phyloP scores from a whole-genome alignment of 176 grass and related monocot species.

The Oryza glaberrima region DNA sequence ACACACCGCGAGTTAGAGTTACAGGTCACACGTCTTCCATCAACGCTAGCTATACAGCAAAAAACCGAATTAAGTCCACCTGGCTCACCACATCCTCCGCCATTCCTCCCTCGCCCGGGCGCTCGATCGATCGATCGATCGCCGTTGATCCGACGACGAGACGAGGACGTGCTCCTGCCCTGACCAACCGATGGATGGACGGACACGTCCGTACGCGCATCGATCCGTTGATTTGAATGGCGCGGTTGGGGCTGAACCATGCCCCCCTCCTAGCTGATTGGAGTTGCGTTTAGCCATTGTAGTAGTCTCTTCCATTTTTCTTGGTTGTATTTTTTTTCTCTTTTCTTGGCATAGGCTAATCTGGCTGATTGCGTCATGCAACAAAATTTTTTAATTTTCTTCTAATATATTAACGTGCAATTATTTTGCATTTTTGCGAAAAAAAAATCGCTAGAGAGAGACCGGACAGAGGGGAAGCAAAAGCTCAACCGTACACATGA shows the following conservation, averaged over 20 bases:
- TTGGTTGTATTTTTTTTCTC: too few species aligned
- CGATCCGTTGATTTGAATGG: conserved; percentile 27
- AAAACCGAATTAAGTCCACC: background rate
- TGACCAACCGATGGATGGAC: conserved; percentile 23
- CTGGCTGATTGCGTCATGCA: too few species aligned
- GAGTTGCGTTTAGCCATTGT: too few species aligned
- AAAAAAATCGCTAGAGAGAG: background rate
- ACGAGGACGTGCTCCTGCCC: conserved; percentile 38
- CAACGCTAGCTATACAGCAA: background rate
- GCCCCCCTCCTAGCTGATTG: too few species aligned
- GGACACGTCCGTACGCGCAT: background rate
- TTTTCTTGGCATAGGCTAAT: too few species aligned
- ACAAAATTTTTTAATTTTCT: too few species aligned
- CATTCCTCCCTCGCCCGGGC: too few species aligned
- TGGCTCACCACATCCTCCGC: conserved; percentile 12
- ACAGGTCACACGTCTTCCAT: background rate
- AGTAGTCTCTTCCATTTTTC: too few species aligned
- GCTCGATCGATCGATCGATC: background rate
- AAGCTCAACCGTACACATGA: background rate
- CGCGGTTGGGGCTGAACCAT: conserved; percentile 33
- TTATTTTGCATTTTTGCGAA: too few species aligned
- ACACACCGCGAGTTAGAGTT: background rate
- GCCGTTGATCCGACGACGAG: conserved; percentile 15
- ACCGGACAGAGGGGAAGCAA: background rate
- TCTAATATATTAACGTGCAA: too few species aligned